phyloP scores from a whole-genome alignment of 2,329 filamentous ascomycete species.

The Cytospora paraplurivora region DNA sequence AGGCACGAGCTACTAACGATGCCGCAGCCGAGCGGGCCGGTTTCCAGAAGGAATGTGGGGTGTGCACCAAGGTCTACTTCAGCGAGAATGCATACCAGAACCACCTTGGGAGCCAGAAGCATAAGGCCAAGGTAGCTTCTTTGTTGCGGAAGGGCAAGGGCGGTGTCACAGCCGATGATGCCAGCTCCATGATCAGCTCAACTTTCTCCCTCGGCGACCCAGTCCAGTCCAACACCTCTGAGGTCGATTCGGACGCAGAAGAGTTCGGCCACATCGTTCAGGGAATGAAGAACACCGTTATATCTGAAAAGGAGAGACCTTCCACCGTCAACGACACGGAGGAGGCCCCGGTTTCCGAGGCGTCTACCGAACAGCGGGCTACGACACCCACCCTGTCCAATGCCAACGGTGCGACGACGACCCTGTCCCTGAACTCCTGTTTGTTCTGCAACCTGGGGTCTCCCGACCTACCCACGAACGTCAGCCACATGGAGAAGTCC shows the following conservation, averaged over 20 bases:
- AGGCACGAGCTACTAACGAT: conserved; percentile 80
- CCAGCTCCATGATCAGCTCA: conserved; percentile 83
- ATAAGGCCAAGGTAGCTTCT: conserved; percentile 68
- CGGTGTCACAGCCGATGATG: conserved; percentile 62
- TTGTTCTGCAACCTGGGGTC: conserved; percentile 93
- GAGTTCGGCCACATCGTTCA: conserved; percentile 80
- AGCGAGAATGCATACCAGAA: conserved; percentile 96
- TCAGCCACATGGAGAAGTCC: conserved; percentile 85
- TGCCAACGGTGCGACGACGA: conserved; percentile 36
- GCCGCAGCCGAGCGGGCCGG: conserved; percentile 86
- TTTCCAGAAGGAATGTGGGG: conserved; percentile 79
- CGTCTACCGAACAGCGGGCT: conserved; percentile 43
- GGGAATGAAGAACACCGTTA: conserved; percentile 67
- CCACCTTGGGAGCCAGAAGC: conserved; percentile 88
- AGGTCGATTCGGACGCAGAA: conserved; percentile 66
- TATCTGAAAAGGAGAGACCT: conserved; percentile 39
- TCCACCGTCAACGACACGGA: conserved; percentile 57
- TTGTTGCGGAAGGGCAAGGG: conserved; percentile 40
- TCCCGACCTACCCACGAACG: conserved; percentile 72
- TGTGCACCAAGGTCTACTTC: conserved; percentile 90
- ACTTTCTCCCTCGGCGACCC: conserved; percentile 90
- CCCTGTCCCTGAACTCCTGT: conserved; percentile 59
- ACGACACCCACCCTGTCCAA: conserved; percentile 32
- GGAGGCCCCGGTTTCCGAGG: conserved; percentile 46
- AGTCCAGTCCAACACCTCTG: conserved; percentile 50